Evolutionary conservation across 495 filamentous ascomycete genomes (phyloP).

Genomic region (Aspergillus wentii): DNA sequence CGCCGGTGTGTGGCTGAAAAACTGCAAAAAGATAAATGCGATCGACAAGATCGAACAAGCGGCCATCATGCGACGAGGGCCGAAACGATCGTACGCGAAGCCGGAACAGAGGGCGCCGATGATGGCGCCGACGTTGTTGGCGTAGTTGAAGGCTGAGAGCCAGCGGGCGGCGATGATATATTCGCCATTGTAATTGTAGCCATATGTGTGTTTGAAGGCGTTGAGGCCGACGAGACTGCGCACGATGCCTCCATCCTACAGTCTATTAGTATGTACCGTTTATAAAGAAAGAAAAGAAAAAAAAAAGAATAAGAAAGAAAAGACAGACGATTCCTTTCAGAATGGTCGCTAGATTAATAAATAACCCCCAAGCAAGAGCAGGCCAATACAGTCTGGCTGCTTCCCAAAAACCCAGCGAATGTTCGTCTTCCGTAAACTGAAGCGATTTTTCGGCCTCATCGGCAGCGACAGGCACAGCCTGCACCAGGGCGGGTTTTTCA

Average conservation of each 20-base stretch:
- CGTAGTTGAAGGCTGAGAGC: slow-evolving; percentile 59
- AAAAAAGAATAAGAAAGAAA: no score
- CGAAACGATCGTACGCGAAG: slow-evolving; percentile 24
- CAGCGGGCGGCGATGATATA: slow-evolving; percentile 24
- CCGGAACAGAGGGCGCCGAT: slow-evolving; percentile 49
- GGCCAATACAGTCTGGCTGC: slow-evolving; percentile 23
- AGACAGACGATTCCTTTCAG: slow-evolving; percentile 29
- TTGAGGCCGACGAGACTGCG: slow-evolving; percentile 26
- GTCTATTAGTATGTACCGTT: no score
- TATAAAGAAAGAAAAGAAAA: no score
- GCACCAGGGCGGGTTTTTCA: slow-evolving; percentile 8
- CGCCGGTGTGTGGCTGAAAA: slow-evolving; percentile 26
- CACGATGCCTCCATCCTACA: slow-evolving; percentile 25
- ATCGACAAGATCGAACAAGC: slow-evolving; percentile 26
- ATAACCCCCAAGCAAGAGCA: slow-evolving; percentile 23
- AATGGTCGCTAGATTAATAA: slow-evolving; percentile 28
- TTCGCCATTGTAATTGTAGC: slow-evolving; percentile 20
- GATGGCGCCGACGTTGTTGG: slow-evolving; percentile 62
- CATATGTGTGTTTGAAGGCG: slow-evolving; percentile 25
- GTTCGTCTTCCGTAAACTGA: slow-evolving; percentile 22
- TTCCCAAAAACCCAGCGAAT: slow-evolving; percentile 22
- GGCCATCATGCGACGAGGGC: slow-evolving; percentile 23
- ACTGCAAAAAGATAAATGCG: slow-evolving; percentile 30
- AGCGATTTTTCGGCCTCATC: slow-evolving; percentile 19
- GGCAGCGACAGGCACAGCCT: slow-evolving; percentile 3